Conservation (phyloP, 306 rosid species). For the Cercis canadensis region DNA sequence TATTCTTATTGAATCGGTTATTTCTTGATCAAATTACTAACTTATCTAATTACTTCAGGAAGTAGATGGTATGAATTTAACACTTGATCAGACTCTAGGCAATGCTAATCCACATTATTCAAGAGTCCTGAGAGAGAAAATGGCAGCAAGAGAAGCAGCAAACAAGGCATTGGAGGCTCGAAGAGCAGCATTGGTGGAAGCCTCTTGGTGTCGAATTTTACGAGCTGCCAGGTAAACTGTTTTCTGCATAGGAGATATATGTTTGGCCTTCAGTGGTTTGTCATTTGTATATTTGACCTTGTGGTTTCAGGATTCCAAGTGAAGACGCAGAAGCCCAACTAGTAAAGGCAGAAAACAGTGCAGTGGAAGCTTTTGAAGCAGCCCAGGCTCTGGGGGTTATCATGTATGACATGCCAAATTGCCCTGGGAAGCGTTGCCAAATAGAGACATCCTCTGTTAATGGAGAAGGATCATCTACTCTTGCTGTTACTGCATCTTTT, state of each 20-base stretch:
- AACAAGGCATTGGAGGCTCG: conserved; percentile 81
- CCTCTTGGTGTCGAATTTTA: conserved; percentile 96
- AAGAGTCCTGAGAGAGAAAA: conserved; percentile 79
- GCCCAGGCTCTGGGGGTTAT: conserved; percentile 84
- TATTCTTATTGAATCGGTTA: conserved; percentile 9
- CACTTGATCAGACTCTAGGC: conserved; percentile 93
- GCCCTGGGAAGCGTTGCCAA: conserved; percentile 68
- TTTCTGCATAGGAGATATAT: conserved; percentile 4
- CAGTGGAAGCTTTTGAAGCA: conserved; percentile 79
- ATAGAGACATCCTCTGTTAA: conserved; percentile 61
- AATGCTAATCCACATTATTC: conserved; percentile 93
- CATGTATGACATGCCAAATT: conserved; percentile 83
- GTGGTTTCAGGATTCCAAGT: conserved; percentile 70
- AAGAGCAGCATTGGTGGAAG: conserved; percentile 88
- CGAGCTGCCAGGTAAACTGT: conserved; percentile 74
- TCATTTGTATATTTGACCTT: neutral
- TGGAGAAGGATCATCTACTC: conserved; percentile 69
- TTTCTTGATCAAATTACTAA: conserved; percentile 25
- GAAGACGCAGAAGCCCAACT: conserved; percentile 76
- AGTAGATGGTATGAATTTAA: conserved; percentile 80
- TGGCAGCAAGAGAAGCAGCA: conserved; percentile 93
- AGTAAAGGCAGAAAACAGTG: conserved; percentile 65
- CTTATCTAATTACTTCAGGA: conserved; percentile 51
- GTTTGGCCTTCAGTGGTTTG: conserved; percentile 21
- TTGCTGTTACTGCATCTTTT: conserved; percentile 81